Conservation (phyloP, 176 grass and related monocot species). For the Alloteropsis semialata region DNA sequence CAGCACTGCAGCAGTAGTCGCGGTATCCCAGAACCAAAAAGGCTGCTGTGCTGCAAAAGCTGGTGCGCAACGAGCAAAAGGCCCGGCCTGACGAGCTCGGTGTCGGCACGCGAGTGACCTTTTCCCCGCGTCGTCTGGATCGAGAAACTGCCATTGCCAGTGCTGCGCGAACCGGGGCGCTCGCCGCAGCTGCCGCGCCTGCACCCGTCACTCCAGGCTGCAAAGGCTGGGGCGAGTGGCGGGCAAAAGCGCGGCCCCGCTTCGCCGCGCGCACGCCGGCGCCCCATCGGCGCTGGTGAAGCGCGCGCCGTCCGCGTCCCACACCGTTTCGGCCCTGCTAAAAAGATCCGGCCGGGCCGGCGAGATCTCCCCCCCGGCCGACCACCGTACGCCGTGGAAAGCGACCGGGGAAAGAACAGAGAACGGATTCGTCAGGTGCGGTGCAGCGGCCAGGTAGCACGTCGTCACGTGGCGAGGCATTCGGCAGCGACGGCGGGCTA, state of each 20-base stretch:
- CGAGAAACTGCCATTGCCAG: not conserved
- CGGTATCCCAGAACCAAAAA: not conserved
- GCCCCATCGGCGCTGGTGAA: not conserved
- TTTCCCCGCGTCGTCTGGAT: not conserved
- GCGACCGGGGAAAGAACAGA: too few species aligned
- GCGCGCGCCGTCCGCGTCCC: not conserved
- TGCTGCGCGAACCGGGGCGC: not conserved
- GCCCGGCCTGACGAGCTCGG: not conserved
- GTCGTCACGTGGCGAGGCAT: too few species aligned
- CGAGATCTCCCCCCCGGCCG: conserved; percentile 10
- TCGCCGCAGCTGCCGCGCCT: not conserved
- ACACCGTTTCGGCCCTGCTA: not conserved
- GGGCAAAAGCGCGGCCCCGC: conserved; percentile 19
- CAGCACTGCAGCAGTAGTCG: not conserved
- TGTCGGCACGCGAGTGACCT: conserved; percentile 21
- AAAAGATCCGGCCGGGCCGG: not conserved
- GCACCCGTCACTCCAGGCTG: not conserved
- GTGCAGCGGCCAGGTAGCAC: not conserved
- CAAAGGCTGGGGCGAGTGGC: not conserved
- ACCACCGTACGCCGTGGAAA: not conserved
- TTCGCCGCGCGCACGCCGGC: conserved; percentile 23
- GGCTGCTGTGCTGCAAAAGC: not conserved
- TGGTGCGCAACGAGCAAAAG: conserved; percentile 1
- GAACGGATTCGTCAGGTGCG: not conserved
- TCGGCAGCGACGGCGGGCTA: too few species aligned